Conservation (phyloP, 148 eudicot species). For the Arctostaphylos glauca region DNA sequence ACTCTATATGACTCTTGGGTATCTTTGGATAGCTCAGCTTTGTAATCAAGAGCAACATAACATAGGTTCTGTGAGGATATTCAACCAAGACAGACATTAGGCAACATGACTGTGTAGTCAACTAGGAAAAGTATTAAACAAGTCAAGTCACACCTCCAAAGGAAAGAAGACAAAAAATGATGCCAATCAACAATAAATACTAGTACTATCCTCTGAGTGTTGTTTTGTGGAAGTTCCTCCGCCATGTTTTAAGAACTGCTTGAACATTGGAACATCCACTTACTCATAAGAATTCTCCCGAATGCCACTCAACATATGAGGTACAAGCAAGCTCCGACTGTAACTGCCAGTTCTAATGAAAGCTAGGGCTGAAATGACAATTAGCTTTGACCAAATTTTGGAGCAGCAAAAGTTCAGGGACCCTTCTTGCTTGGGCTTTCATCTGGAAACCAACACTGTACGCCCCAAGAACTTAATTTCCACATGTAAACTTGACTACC, state of each 20-base stretch:
- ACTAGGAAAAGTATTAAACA: constrained; percentile 5
- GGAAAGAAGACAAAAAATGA: background rate
- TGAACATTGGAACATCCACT: constrained; percentile 1
- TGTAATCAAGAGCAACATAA: constrained; percentile 86
- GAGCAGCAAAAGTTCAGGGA: background rate
- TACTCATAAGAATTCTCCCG: constrained; percentile 5
- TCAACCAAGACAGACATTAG: constrained; percentile 18
- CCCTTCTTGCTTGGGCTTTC: background rate
- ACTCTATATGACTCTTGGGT: constrained; percentile 59
- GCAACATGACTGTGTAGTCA: background rate
- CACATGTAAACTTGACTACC: background rate
- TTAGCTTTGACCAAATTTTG: background rate
- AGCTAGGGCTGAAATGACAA: background rate
- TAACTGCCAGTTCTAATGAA: background rate
- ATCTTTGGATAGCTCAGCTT: constrained; percentile 69
- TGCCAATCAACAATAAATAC: background rate
- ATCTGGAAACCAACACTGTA: background rate
- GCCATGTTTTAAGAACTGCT: background rate
- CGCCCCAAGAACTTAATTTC: background rate
- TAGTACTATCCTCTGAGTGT: background rate
- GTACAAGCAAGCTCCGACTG: background rate
- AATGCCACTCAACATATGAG: background rate
- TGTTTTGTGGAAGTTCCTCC: background rate
- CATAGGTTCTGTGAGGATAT: constrained; percentile 67
- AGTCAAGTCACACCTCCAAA: background rate